Conservation (phyloP, 176 grass and related monocot genomes). For the Aegilops tauschii region DNA sequence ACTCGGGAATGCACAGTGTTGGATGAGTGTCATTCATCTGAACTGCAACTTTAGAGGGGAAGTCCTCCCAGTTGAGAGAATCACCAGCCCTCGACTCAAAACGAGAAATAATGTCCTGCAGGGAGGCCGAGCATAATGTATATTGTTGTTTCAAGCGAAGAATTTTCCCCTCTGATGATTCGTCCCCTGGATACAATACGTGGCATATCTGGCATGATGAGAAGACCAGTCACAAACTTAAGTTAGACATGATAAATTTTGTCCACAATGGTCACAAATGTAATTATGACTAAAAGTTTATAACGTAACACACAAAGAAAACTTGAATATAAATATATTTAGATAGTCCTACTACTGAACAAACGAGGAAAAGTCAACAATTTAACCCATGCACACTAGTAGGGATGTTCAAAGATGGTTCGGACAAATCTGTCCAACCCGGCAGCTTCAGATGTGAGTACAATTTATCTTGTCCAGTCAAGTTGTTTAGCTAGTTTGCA, state of each 20-base stretch:
- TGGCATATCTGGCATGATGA: slow-evolving; percentile 74
- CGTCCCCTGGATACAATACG: slow-evolving; percentile 91
- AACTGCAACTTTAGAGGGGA: slow-evolving; percentile 94
- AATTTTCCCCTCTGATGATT: slow-evolving; percentile 87
- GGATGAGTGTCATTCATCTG: slow-evolving; percentile 99
- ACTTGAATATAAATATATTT: slow-evolving; percentile 6
- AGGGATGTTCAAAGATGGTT: background rate
- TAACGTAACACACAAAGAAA: background rate
- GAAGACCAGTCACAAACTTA: slow-evolving; percentile 26
- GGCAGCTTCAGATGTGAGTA: background rate
- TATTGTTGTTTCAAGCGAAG: slow-evolving; percentile 98
- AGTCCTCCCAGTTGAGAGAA: slow-evolving; percentile 83
- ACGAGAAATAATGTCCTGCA: slow-evolving; percentile 92
- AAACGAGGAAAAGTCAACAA: background rate
- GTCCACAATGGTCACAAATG: background rate
- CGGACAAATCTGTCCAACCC: background rate
- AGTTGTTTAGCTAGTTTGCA: background rate
- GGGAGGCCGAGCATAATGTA: slow-evolving; percentile 91
- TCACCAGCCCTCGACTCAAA: slow-evolving; percentile 82
- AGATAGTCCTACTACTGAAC: background rate
- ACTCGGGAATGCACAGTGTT: slow-evolving; percentile 96
- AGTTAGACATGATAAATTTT: background rate
- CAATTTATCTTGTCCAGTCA: background rate
- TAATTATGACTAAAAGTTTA: background rate
- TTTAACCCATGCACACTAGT: background rate